Percentiles rank a stretch among this genome's conserved stretches.
phyloP scores from a whole-genome alignment of 345 rosid genomes.

The thale cress (Arabidopsis thaliana) region TAIR10.1 NC_003071.7:9963001-9963500 shows the following conservation, averaged over 20 bases:
- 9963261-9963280: slow-evolving; percentile 35
- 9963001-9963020: neutral
- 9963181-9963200: slow-evolving; percentile 54
- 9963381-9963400: neutral
- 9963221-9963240: slow-evolving; percentile 79
- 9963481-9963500: neutral
- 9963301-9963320: neutral
- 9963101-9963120: too few species aligned
- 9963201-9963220: slow-evolving; percentile 60
- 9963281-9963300: slow-evolving; percentile 54
- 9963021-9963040: slow-evolving; percentile 13
- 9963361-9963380: neutral
- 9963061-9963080: too few species aligned
- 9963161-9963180: slow-evolving; percentile 58
- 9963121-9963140: slow-evolving; percentile 26
- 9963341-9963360: neutral
- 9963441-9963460: slow-evolving; percentile 62
- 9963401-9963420: slow-evolving; percentile 45
- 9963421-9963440: slow-evolving; percentile 51
- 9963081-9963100: too few species aligned
- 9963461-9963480: slow-evolving; percentile 55
- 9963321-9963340: neutral
- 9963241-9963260: slow-evolving; percentile 40
- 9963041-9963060: slow-evolving; percentile 24
- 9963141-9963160: slow-evolving; percentile 63